These are phyloP conservation scores for Chlamydomonas sp. DNA, from an alignment of 139 green algal species.

Conservation along the genomic window DNA sequence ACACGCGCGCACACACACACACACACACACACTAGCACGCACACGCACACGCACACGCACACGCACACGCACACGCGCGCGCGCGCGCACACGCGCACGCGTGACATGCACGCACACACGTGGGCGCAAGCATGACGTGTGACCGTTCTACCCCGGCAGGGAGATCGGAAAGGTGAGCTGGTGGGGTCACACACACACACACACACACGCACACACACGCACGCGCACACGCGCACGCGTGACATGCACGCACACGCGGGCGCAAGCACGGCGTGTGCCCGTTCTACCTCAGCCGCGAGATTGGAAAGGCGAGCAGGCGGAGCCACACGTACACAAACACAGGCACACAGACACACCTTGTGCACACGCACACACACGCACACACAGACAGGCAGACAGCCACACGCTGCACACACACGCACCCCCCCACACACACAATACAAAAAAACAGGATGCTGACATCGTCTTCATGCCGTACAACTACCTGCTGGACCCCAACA, in stretches of 20 bases:
- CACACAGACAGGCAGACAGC: neutral
- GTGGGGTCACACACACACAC: neutral
- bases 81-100: neutral
- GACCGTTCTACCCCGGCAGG: slow-evolving; percentile 34
- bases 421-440: neutral
- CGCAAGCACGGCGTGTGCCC: slow-evolving; percentile 29
- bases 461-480: slow-evolving; percentile 96
- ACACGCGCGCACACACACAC: no score
- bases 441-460: slow-evolving; percentile 62
- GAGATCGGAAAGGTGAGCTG: slow-evolving; percentile 6
- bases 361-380: no score
- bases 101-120: no score
- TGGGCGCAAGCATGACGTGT: slow-evolving; percentile 33
- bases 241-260: slow-evolving; percentile 21
- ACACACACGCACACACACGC: no score
- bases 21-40: no score
- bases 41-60: neutral
- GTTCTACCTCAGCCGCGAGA: slow-evolving; percentile 30
- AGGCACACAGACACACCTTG: no score
- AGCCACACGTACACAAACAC: no score
- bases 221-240: no score
- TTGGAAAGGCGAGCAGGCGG: neutral
- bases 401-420: no score
- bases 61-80: no score
- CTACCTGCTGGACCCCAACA: slow-evolving; percentile 75